Base-by-base conservation (phyloP, 768 basidiomycete species). In the Leccinum truebloodii region DNA sequence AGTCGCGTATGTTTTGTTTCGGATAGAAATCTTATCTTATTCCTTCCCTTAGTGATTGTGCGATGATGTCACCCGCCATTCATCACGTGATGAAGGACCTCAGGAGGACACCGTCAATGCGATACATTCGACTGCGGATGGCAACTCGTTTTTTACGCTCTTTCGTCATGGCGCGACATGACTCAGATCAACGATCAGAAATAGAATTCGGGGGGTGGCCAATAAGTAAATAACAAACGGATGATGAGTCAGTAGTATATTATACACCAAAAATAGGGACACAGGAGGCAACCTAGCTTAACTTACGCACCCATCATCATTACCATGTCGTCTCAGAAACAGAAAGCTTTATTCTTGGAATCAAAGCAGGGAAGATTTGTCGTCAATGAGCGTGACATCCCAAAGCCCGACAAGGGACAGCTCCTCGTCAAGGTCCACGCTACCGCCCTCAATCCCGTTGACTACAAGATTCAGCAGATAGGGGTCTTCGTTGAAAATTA, bases 381-480 rank as follows among this genome's bases (percentile, higher is more conserved):
- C 12, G 55, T 81, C 35, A 62, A 61, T 5, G 58, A 67, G 7
- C 67, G 61, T 10, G 57, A 59, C 39, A 63, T 74, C 44, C 74
- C 74, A 13, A 71, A 63, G 44, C 80, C 80, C 0, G 73, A 75
- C 1, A 65, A 68, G 3, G 76, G 75, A 8, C 73, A 83, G 59
- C 53, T 83, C 14, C 71, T 83, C 55, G 71, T 83, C 58, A 76
- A 78, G 60, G 58, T 81, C 52, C 63, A 75, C 41, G 64, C 79
- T 0, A 66, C 70, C 4, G 79, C 74, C 2, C 73, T 85, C 10
- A 83, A 84, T 64, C 84, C 83, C 9, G 61, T 78, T 41, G 81
- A 78, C 68, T 83, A 78, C 14, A 73, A 73, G 65, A 64, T 79
- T 26, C 75, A 74, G 50, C 58, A 67, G 52, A 61, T 62, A 54